Evolutionary conservation across 768 basidiomycete species (phyloP).

Genomic region (Trametes cubensis): DNA sequence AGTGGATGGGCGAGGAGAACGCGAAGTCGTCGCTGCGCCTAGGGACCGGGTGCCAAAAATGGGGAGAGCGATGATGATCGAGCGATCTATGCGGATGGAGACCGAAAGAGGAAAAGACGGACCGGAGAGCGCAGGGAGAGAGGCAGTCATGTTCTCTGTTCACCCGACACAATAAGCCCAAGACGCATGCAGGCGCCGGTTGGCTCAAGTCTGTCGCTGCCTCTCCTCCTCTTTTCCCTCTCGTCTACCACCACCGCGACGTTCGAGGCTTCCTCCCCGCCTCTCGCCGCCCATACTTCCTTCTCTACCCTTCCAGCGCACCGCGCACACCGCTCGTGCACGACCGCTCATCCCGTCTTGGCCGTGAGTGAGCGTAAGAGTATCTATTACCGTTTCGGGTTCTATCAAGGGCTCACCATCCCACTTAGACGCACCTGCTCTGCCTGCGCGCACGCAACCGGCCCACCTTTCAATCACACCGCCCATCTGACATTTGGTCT

Average conservation of each 20-base stretch:
- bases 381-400: slow-evolving; percentile 7
- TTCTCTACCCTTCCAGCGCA: not conserved
- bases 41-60: not conserved
- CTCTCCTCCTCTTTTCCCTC: slow-evolving; percentile 6
- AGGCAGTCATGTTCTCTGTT: slow-evolving; percentile 3
- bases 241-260: slow-evolving; percentile 21
- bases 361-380: not conserved
- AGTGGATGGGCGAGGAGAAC: not conserved
- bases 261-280: not conserved
- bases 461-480: slow-evolving; percentile 8
- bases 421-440: slow-evolving; percentile 1
- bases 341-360: not conserved
- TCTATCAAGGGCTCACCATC: slow-evolving; percentile 6
- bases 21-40: not conserved
- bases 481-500: slow-evolving; percentile 16
- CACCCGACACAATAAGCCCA: slow-evolving; percentile 24
- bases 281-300: not conserved
- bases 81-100: slow-evolving; percentile 5
- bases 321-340: slow-evolving; percentile 1
- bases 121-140: not conserved
- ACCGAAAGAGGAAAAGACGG: slow-evolving; percentile 6
- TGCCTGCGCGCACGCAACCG: slow-evolving; percentile 8
- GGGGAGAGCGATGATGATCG: not conserved
- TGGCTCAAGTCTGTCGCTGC: slow-evolving; percentile 2
- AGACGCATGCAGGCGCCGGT: slow-evolving; percentile 8